These are phyloP conservation scores for Edaphochlamys debaryana DNA, from an alignment of 139 green algal species.

Conservation along the genomic window DNA sequence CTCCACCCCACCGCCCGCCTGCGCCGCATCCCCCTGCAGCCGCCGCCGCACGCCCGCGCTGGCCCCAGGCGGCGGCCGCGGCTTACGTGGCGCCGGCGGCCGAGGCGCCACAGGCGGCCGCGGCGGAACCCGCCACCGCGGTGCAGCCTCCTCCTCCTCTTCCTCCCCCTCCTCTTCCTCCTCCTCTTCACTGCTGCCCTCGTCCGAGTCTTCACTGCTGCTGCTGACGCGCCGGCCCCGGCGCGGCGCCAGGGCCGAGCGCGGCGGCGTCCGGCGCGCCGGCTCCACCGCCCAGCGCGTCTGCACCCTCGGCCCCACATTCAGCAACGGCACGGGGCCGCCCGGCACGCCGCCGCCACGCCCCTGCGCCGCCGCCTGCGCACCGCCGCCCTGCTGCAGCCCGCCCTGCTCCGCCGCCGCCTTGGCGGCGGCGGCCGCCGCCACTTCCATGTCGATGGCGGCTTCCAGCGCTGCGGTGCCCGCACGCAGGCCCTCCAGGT, in stretches of 20 bases:
- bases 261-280: neutral
- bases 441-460: neutral
- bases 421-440: neutral
- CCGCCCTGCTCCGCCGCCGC: neutral
- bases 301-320: neutral
- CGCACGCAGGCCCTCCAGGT: conserved; percentile 29
- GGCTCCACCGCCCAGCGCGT: neutral
- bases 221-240: neutral
- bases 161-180: conserved; percentile 6
- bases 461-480: conserved; percentile 23
- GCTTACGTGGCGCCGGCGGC: too few relatives aligned
- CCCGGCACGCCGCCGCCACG: neutral
- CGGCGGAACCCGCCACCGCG: neutral
- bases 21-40: too few relatives aligned
- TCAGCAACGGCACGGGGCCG: neutral
- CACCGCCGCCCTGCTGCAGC: neutral
- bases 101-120: neutral
- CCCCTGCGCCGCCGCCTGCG: neutral
- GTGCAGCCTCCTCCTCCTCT: neutral
- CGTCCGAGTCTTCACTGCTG: neutral
- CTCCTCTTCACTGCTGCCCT: conserved; percentile 1
- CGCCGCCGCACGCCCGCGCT: too few relatives aligned
- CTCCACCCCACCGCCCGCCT: too few relatives aligned
- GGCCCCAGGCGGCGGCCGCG: too few relatives aligned
- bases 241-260: neutral